Percentiles rank a stretch among this genome's conserved stretches.
Evolutionary conservation across 2,329 filamentous ascomycete species (phyloP).

Genomic region (Byssothecium circinans): DNA sequence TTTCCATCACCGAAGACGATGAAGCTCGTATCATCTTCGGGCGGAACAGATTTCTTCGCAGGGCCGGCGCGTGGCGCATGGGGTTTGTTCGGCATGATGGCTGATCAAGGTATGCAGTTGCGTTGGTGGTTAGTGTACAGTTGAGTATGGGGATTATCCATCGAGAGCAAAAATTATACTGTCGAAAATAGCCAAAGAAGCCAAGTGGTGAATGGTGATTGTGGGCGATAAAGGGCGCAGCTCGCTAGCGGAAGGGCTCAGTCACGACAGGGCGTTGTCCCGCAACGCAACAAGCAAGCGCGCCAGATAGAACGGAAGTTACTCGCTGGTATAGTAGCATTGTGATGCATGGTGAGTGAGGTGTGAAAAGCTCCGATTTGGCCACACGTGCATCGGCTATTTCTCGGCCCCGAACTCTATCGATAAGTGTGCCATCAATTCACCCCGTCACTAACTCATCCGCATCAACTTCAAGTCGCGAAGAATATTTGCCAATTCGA

Average conservation of each 20-base stretch:
- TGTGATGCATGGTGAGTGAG: no score
- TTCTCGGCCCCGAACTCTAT: no score
- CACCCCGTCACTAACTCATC: no score
- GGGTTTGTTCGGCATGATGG: slow-evolving; percentile 53
- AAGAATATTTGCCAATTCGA: no score
- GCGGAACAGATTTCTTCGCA: slow-evolving; percentile 46
- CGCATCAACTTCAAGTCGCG: no score
- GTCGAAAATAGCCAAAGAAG: slow-evolving; percentile 11
- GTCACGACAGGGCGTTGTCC: slow-evolving; percentile 3
- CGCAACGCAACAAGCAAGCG: neutral
- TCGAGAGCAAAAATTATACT: neutral
- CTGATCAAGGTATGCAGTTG: slow-evolving; percentile 1
- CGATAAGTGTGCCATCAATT: no score
- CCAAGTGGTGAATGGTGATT: slow-evolving; percentile 6
- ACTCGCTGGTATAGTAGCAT: neutral
- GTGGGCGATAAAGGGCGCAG: slow-evolving; percentile 16
- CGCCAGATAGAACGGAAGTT: neutral
- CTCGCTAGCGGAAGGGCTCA: slow-evolving; percentile 21
- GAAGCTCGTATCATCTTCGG: slow-evolving; percentile 52
- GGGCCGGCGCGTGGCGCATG: slow-evolving; percentile 48
- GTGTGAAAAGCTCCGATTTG: no score
- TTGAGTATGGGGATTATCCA: neutral
- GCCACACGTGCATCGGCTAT: no score
- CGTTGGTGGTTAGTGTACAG: neutral
- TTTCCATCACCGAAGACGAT: slow-evolving; percentile 54